Evolutionary conservation across 208 protist species (phyloP), one percentile per base, ranked within the genome.

Genomic region (Wallacemonas rigidus): DNA sequence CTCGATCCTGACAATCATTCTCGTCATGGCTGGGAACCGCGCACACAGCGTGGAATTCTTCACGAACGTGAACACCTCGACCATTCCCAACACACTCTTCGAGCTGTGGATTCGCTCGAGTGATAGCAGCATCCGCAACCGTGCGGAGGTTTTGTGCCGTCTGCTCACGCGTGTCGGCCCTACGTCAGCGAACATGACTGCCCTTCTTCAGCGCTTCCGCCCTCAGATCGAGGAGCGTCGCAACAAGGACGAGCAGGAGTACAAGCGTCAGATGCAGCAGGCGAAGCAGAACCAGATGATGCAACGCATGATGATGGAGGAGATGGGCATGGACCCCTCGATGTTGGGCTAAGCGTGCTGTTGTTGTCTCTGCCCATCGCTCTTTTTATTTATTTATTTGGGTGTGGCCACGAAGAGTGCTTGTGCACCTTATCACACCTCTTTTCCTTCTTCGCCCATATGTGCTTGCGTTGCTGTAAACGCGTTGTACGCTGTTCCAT

Each of bases 291-390:
- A 86, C 48, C 83, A 93, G 75, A 85, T 92, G 77, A 94, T 95
- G 88, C 88, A 95, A 75, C 82, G 83, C 43, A 89, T 89, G 91
- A 94, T 96, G 87, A 87, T 96, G 81, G 86, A 94, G 81, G 84
- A 92, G 82, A 96, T 96, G 91, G 88, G 87, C 35, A 90, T 92
- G 74, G 86, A 87, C 67, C 76, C 76, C 58, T 79, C 76, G 44
- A 87, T 88, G 83, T 45, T 88, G 71, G 71, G 71, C 7, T 79
- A 72, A 69, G 3, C 5, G 36, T 17, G 3, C 11, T 17, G 11
- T 26, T 60, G 2, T 36, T 35, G 26, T 26, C 26, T 26, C 26
- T 26, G 26, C 26, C 26, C 26, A 26, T 26, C 26, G 26, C 26
- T 26, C 26, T 26, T 26, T 26, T 26, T 26, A 26, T 26, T 26